These are phyloP conservation scores for Dichotomopilus funicola DNA, from an alignment of 2,329 filamentous ascomycete genomes.

Conservation along the genomic window DNA sequence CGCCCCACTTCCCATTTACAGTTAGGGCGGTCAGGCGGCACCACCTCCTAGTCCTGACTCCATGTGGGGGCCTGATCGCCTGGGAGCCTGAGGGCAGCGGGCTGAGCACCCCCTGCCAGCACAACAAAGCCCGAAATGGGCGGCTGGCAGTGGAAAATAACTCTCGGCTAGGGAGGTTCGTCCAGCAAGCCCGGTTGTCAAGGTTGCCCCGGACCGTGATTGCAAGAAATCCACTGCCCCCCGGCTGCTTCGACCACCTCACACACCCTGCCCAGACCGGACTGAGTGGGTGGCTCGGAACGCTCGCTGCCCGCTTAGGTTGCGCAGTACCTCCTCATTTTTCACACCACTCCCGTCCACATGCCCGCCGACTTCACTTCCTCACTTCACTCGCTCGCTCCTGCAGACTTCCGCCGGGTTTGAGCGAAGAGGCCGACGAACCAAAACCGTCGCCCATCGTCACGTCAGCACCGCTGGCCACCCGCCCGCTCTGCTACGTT, in stretches of 20 bases:
- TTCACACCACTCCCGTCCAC: conserved; percentile 19
- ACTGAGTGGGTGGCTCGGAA: conserved; percentile 10
- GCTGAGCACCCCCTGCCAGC: background rate
- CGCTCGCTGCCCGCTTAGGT: background rate
- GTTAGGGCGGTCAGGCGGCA: too few species aligned
- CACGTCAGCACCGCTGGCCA: background rate
- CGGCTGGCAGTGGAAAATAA: conserved; percentile 1
- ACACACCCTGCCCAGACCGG: conserved; percentile 12
- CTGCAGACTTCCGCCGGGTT: background rate
- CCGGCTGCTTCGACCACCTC: background rate
- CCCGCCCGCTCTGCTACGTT: background rate
- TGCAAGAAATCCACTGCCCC: too few species aligned
- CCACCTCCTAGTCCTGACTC: too few species aligned
- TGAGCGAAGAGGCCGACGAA: background rate
- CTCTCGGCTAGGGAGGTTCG: background rate
- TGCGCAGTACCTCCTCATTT: conserved; percentile 20
- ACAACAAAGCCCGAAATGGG: conserved; percentile 6
- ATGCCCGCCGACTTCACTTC: conserved; percentile 7
- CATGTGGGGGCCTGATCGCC: too few species aligned
- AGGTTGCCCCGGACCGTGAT: too few species aligned
- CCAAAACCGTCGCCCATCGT: background rate
- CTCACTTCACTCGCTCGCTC: conserved; percentile 2
- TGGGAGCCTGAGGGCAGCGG: too few species aligned
- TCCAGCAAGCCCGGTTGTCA: too few species aligned
- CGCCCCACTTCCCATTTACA: too few species aligned